These are phyloP conservation scores for Tephrocybe sp. DNA, from an alignment of 768 basidiomycete genomes.

Conservation along the genomic window DNA sequence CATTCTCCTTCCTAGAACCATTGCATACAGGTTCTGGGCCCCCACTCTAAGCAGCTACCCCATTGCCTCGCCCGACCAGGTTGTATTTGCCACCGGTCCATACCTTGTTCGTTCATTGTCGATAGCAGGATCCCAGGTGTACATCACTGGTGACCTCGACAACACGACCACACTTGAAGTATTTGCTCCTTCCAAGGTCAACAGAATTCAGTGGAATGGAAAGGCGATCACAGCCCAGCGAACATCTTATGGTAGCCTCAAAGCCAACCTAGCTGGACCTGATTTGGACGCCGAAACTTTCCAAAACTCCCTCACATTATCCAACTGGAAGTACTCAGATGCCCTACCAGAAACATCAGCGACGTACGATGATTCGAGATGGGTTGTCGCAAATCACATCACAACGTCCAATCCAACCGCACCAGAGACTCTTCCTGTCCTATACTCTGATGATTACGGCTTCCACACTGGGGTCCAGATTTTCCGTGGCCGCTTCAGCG, in stretches of 20 bases:
- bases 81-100: constrained; percentile 8
- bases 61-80: constrained; percentile 1
- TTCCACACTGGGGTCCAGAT: constrained; percentile 10
- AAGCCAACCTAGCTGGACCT: neutral
- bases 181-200: constrained; percentile 2
- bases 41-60: constrained; percentile 5
- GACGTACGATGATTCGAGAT: constrained; percentile 9
- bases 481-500: constrained; percentile 10
- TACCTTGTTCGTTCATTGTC: constrained; percentile 5
- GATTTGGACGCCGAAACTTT: neutral
- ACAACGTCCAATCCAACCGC: constrained; percentile 5
- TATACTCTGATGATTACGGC: constrained; percentile 9
- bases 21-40: constrained; percentile 9
- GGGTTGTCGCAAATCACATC: constrained; percentile 9
- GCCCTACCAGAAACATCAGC: constrained; percentile 3
- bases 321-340: constrained; percentile 7
- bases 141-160: constrained; percentile 5
- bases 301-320: constrained; percentile 1
- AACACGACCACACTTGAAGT: constrained; percentile 1
- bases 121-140: neutral
- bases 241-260: constrained; percentile 7
- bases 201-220: constrained; percentile 5
- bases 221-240: neutral
- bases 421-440: constrained; percentile 5
- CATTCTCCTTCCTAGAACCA: constrained; percentile 2